phyloP scores from a whole-genome alignment of 2,329 filamentous ascomycete genomes.

The Lojkania enalia region DNA sequence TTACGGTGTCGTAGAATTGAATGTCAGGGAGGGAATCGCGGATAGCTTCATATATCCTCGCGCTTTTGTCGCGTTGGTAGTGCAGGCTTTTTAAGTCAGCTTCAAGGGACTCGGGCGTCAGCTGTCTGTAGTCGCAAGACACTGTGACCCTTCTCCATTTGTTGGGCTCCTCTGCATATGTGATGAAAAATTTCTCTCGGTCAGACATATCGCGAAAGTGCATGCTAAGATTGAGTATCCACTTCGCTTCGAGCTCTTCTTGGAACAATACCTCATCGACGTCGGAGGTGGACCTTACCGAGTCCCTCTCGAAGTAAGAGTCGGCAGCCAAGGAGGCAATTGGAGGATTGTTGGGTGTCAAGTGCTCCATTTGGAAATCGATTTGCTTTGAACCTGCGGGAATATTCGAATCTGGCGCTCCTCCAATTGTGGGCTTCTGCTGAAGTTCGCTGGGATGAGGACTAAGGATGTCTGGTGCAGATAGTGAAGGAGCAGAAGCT shows the following conservation, averaged over 20 bases:
- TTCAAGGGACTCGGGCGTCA: slow-evolving; percentile 80
- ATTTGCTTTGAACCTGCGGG: slow-evolving; percentile 41
- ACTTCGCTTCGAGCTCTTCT: slow-evolving; percentile 81
- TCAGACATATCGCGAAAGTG: slow-evolving; percentile 92
- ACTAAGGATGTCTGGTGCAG: slow-evolving; percentile 45
- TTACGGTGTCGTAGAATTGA: slow-evolving; percentile 93
- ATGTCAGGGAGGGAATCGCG: slow-evolving; percentile 91
- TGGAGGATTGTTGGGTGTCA: neutral
- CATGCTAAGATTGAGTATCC: slow-evolving; percentile 98
- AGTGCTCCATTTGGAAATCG: slow-evolving; percentile 30
- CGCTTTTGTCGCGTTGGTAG: slow-evolving; percentile 88
- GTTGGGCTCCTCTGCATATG: slow-evolving; percentile 79
- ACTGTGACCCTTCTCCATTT: slow-evolving; percentile 88
- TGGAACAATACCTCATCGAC: slow-evolving; percentile 66
- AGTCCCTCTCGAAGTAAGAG: slow-evolving; percentile 34
- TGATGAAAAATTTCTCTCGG: slow-evolving; percentile 97
- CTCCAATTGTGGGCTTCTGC: slow-evolving; percentile 36
- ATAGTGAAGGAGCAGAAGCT: slow-evolving; percentile 42
- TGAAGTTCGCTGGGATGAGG: slow-evolving; percentile 30
- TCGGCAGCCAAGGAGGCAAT: slow-evolving; percentile 21
- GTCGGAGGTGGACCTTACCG: slow-evolving; percentile 37
- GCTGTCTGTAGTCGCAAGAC: slow-evolving; percentile 87
- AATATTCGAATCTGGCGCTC: slow-evolving; percentile 36
- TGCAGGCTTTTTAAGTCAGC: slow-evolving; percentile 75
- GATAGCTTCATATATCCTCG: slow-evolving; percentile 91